Evolutionary conservation across 306 rosid genomes (phyloP).

Genomic region (Luffa aegyptiaca): DNA sequence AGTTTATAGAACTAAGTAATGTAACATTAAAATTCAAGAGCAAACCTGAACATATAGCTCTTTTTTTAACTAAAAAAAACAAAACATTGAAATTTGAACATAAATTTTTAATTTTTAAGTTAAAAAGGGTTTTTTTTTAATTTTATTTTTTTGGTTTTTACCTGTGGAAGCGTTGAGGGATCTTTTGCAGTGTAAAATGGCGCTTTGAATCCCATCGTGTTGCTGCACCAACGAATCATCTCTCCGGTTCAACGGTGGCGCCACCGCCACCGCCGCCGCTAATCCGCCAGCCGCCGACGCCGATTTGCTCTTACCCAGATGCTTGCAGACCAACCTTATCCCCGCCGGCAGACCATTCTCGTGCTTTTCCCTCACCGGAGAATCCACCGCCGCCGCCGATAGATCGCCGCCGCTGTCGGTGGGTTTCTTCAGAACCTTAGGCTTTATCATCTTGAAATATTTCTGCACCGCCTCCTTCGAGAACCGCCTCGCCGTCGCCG

Average conservation of each 20-base stretch:
- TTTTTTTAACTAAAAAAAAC: too few relatives aligned
- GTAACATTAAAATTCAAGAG: too few relatives aligned
- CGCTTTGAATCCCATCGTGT: conserved; percentile 80
- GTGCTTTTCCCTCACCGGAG: conserved; percentile 34
- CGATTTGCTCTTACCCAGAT: conserved; percentile 67
- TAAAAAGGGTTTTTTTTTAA: background rate
- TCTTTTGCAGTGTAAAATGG: conserved; percentile 87
- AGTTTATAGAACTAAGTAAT: too few relatives aligned
- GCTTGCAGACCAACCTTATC: conserved; percentile 43
- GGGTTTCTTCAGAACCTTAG: conserved; percentile 46
- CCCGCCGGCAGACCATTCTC: conserved; percentile 42
- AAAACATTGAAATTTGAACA: too few relatives aligned
- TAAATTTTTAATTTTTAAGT: too few relatives aligned
- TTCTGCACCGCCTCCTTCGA: conserved; percentile 56
- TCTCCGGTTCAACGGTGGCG: conserved; percentile 36
- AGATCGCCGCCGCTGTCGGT: conserved; percentile 18
- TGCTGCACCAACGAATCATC: conserved; percentile 62
- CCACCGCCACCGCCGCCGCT: conserved; percentile 8
- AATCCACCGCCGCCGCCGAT: conserved; percentile 18
- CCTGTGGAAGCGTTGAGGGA: conserved; percentile 64
- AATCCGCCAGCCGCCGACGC: conserved; percentile 26
- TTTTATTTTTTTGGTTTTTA: background rate
- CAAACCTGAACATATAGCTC: too few relatives aligned
- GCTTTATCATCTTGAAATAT: conserved; percentile 58
- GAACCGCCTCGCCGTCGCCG: conserved; percentile 30